Conservation (phyloP, 495 filamentous ascomycete genomes). For the Penicillium steckii region DNA sequence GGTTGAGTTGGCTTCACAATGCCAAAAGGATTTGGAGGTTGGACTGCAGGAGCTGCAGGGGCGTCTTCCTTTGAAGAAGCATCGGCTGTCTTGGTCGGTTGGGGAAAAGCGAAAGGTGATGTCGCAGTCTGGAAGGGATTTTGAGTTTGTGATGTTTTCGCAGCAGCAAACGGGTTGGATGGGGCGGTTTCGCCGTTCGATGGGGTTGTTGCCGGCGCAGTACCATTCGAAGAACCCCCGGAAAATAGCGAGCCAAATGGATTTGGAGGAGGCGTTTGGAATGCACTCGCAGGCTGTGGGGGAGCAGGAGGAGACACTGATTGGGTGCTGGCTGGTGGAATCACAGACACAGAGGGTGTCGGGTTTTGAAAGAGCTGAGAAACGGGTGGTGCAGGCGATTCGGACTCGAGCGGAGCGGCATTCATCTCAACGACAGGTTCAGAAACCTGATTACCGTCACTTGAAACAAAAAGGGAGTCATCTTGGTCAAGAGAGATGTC, state of each 20-base stretch:
- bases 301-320: not conserved
- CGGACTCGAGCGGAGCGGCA: conserved; percentile 1
- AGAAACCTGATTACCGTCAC: conserved; percentile 32
- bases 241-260: conserved; percentile 19
- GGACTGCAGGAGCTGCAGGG: not conserved
- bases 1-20: not conserved
- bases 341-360: conserved; percentile 7
- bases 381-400: not conserved
- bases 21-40: not conserved
- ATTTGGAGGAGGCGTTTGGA: conserved; percentile 1
- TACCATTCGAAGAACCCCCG: not conserved
- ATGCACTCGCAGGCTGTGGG: conserved; percentile 1
- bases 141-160: not conserved
- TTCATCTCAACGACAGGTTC: conserved; percentile 10
- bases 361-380: conserved; percentile 10
- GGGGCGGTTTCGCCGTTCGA: not conserved
- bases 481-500: conserved; percentile 27
- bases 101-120: conserved; percentile 16
- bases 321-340: not conserved
- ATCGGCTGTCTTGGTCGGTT: conserved; percentile 3
- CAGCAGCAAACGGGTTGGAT: not conserved
- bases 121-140: not conserved
- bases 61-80: not conserved
- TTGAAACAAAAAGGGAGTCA: conserved; percentile 46
- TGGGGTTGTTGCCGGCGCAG: not conserved